Evolutionary conservation across 768 basidiomycete species (phyloP), one percentile per base, ranked within the genome.

Genomic region (Fomitopsis pulvina): DNA sequence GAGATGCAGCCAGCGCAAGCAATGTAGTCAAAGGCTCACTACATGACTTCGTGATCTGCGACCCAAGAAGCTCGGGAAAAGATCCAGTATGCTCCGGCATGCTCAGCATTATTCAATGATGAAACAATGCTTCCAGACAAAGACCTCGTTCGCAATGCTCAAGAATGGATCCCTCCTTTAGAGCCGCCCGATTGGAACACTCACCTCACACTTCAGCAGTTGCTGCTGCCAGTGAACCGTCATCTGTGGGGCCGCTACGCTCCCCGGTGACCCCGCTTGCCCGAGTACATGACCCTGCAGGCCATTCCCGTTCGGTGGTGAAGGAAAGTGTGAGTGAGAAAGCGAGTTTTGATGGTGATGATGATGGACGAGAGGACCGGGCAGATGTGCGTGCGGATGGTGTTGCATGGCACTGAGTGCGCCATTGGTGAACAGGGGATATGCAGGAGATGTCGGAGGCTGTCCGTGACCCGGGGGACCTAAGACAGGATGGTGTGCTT

Each of bases 211-310:
- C 66, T 92, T 91, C 63, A 93, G 73, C 57, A 96, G 69, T 71
- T 96, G 93, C 62, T 93, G 84, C 63, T 94, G 91, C 93, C 93
- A 96, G 54, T 92, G 89, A 2, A 81, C 79, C 18, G 81, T 82
- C 59, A 91, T 81, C 57, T 85, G 77, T 67, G 83, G 83, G 46
- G 77, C 50, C 2, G 50, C 32, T 22, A 54, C 58, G 34, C 72
- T 73, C 8, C 75, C 78, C 24, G 83, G 83, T 0, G 83, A 84
- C 9, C 73, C 79, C 30, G 53, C 55, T 48, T 60, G 63, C 53
- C 73, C 72, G 22, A 85, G 62, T 34, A 48, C 55, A 3, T 54
- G 56, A 3, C 55, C 56, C 24, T 57, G 59, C 34, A 62, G 24
- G 1, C 76, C 71, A 51, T 81, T 80, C 4, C 78, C 79, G 54